These are phyloP conservation scores for Paratinospora sagittata DNA, from an alignment of 164 flowering plant species.

Conservation along the genomic window DNA sequence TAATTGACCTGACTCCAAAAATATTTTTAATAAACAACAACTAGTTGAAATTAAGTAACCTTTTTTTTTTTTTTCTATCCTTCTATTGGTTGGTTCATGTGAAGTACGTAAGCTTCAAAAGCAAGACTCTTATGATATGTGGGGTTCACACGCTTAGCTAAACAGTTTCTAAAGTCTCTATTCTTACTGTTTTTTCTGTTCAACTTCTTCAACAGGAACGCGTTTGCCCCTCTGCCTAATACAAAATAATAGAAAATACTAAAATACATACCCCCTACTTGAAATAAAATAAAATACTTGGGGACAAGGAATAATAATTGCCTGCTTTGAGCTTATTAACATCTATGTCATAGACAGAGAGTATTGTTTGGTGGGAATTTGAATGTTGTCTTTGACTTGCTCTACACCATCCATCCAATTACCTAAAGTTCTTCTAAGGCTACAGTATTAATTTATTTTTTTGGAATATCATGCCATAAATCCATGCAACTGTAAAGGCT, in stretches of 20 bases:
- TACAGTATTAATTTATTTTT: background rate
- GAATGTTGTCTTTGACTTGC: background rate
- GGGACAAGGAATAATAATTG: too few species aligned
- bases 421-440: background rate
- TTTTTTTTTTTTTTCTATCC: background rate
- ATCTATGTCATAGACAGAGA: too few species aligned
- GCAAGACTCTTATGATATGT: background rate
- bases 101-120: background rate
- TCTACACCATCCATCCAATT: constrained; percentile 3
- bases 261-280: background rate
- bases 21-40: too few species aligned
- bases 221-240: background rate
- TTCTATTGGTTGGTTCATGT: background rate
- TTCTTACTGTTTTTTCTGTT: background rate
- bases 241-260: background rate
- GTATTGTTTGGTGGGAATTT: background rate
- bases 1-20: too few species aligned
- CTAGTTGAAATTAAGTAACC: too few species aligned
- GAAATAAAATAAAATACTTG: too few species aligned
- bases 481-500: too few species aligned
- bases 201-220: constrained; percentile 3
- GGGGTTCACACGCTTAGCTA: constrained; percentile 1
- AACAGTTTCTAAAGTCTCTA: background rate
- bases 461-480: background rate
- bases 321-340: too few species aligned